phyloP scores from a whole-genome alignment of 345 rosid species.

The Combretum micranthum region DNA sequence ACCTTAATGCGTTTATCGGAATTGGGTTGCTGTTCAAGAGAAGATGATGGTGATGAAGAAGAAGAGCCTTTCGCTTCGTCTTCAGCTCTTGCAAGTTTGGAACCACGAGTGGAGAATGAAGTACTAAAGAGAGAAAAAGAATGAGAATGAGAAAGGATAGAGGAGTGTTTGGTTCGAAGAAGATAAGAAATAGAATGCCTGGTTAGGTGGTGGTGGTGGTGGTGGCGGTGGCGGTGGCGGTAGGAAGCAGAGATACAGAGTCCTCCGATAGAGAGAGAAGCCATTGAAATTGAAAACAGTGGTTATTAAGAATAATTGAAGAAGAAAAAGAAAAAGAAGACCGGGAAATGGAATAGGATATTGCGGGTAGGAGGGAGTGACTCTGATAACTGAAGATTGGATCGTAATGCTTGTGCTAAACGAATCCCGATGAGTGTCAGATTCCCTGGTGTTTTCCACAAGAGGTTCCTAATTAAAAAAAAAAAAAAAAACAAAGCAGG shows the following conservation, averaged over 20 bases:
- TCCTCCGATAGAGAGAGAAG: slow-evolving; percentile 43
- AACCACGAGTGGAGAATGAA: slow-evolving; percentile 24
- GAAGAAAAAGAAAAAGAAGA: neutral
- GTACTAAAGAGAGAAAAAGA: slow-evolving; percentile 21
- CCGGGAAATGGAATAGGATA: neutral
- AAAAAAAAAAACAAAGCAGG: too few relatives aligned
- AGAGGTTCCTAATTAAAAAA: too few relatives aligned
- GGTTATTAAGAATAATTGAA: neutral
- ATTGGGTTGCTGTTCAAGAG: slow-evolving; percentile 25
- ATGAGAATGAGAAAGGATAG: slow-evolving; percentile 10
- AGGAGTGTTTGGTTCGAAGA: slow-evolving; percentile 13
- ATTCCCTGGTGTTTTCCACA: too few relatives aligned
- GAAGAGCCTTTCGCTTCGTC: slow-evolving; percentile 52
- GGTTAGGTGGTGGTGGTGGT: slow-evolving; percentile 14
- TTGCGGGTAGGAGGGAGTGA: neutral
- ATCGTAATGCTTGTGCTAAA: too few relatives aligned
- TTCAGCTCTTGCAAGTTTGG: slow-evolving; percentile 64
- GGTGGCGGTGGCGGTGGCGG: slow-evolving; percentile 9
- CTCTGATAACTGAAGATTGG: too few relatives aligned
- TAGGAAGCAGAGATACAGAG: slow-evolving; percentile 26
- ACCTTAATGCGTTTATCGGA: slow-evolving; percentile 51
- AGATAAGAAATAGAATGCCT: slow-evolving; percentile 15
- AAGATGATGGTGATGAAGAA: slow-evolving; percentile 23
- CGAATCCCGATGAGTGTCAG: too few relatives aligned
- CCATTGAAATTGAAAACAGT: slow-evolving; percentile 31